Percentiles rank a stretch among this genome's conserved stretches.
These are phyloP conservation scores for Ophiobolus disseminans DNA, from an alignment of 2,329 filamentous ascomycete species.

Conservation along the genomic window DNA sequence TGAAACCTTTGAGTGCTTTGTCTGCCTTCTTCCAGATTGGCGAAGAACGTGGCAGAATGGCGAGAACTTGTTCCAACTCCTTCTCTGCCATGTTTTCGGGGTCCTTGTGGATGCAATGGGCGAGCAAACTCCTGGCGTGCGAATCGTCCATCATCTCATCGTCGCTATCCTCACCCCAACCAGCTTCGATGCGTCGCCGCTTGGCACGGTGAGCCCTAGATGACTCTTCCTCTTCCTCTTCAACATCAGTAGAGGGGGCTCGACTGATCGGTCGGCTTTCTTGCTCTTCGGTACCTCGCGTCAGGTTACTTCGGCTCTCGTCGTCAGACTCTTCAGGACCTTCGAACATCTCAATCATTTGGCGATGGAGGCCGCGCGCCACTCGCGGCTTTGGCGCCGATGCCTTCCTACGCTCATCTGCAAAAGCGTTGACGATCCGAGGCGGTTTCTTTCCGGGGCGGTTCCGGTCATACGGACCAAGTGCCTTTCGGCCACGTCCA, in stretches of 20 bases:
- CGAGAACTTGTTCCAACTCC: conserved; percentile 62
- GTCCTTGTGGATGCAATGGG: conserved; percentile 62
- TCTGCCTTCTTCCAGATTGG: conserved; percentile 78
- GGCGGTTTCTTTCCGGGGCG: conserved; percentile 49
- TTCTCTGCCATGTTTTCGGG: conserved; percentile 74
- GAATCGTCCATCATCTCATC: conserved; percentile 58
- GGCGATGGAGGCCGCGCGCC: conserved; percentile 79
- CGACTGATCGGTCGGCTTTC: conserved; percentile 84
- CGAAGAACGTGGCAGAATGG: conserved; percentile 62
- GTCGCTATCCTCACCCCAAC: conserved; percentile 57
- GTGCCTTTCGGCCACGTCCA: conserved; percentile 50
- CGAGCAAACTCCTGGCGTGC: conserved; percentile 55
- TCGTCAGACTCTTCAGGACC: conserved; percentile 86
- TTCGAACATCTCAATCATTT: conserved; percentile 74
- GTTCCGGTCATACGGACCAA: conserved; percentile 55
- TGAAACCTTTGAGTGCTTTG: conserved; percentile 61
- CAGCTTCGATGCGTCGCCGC: conserved; percentile 53
- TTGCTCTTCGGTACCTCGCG: conserved; percentile 81
- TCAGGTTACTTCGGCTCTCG: conserved; percentile 71
- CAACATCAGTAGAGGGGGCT: conserved; percentile 59
- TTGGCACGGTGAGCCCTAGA: conserved; percentile 54
- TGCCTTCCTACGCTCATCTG: conserved; percentile 66
- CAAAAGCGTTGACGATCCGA: conserved; percentile 55
- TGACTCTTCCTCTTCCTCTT: conserved; percentile 59
- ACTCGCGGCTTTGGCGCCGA: conserved; percentile 64